phyloP scores from a whole-genome alignment of 176 grass and related monocot genomes.

The Aegilops speltoides region DNA sequence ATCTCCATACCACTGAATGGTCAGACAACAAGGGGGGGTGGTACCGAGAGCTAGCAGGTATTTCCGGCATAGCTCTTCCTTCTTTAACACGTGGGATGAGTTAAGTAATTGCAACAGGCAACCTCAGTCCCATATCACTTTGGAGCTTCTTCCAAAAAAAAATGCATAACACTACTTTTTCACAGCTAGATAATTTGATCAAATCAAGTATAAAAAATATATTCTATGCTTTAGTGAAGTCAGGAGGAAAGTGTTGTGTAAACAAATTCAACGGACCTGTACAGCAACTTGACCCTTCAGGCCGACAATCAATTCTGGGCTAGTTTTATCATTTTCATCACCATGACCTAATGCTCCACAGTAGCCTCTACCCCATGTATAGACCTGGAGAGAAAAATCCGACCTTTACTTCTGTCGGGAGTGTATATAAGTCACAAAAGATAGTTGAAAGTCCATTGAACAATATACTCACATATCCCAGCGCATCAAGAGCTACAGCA shows the following conservation, averaged over 20 bases:
- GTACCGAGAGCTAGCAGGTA: too few species aligned
- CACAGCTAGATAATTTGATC: background rate
- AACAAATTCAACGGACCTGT: conserved; percentile 64
- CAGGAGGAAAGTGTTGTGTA: background rate
- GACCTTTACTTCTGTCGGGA: conserved; percentile 7
- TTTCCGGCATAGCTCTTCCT: background rate
- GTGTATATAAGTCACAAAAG: conserved; percentile 2
- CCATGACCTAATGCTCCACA: conserved; percentile 98
- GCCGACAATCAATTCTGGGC: conserved; percentile 67
- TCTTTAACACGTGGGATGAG: background rate
- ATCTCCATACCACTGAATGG: too few species aligned
- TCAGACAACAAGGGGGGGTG: too few species aligned
- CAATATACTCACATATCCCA: conserved; percentile 67
- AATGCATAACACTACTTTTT: background rate
- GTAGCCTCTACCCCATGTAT: conserved; percentile 99
- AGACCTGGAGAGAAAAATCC: conserved; percentile 62
- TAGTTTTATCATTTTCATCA: conserved; percentile 98
- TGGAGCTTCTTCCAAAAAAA: background rate
- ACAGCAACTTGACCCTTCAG: conserved; percentile 82
- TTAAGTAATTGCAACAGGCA: background rate
- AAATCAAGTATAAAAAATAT: background rate
- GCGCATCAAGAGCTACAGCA: conserved; percentile 91
- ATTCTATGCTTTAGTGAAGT: conserved; percentile 16
- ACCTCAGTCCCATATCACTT: background rate
- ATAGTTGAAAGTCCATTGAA: background rate